Conservation (phyloP, 1,284 basidiomycete species). For the Peniophora sp. region DNA sequence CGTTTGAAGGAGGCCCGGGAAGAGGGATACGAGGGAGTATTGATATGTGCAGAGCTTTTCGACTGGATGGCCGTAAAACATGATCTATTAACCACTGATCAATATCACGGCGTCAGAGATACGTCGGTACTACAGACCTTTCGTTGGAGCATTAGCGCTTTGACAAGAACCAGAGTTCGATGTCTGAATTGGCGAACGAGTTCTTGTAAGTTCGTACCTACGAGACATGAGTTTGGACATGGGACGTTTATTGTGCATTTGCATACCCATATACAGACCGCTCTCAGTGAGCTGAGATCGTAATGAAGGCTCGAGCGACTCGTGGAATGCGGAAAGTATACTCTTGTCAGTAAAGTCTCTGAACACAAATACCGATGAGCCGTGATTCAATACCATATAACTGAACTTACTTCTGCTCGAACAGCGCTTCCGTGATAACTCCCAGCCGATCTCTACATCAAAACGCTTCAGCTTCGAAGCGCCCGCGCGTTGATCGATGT, state of each 20-base stretch:
- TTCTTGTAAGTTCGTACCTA: constrained; percentile 42
- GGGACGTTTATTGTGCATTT: no score
- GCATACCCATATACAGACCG: constrained; percentile 77
- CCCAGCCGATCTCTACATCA: constrained; percentile 79
- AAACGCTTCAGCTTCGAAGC: no score
- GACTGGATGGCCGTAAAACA: constrained; percentile 97
- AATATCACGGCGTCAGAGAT: background rate
- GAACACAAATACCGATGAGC: no score
- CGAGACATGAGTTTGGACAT: no score
- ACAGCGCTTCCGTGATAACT: constrained; percentile 90
- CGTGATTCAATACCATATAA: no score
- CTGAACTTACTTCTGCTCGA: constrained; percentile 60
- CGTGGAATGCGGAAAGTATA: constrained; percentile 80
- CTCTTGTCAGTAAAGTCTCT: constrained; percentile 81
- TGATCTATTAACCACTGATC: constrained; percentile 48
- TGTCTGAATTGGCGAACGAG: constrained; percentile 93
- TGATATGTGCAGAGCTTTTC: constrained; percentile 96
- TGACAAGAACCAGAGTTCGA: constrained; percentile 89
- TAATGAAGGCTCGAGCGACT: constrained; percentile 61
- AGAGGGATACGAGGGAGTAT: constrained; percentile 84
- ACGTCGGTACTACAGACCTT: constrained; percentile 38
- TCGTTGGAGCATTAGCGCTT: constrained; percentile 90
- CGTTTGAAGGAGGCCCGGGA: constrained; percentile 83
- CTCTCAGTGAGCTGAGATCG: constrained; percentile 72
- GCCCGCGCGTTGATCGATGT: no score